A percentile compares a stretch with the other conserved stretches of the same genome.
phyloP scores from a whole-genome alignment of 257 asterid genomes.

The Cinchona pubescens region DNA sequence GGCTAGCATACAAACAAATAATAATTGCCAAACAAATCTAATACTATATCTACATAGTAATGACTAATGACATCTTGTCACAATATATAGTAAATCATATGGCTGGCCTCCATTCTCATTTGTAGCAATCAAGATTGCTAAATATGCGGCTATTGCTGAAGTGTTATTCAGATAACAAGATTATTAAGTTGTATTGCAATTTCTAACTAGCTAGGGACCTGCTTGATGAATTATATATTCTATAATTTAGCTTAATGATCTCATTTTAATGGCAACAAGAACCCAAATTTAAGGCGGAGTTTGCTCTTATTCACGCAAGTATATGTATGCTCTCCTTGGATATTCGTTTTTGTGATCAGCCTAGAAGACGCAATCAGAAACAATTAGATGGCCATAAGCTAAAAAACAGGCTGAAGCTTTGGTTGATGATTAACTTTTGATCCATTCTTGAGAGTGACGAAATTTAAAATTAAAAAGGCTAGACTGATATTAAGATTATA shows the following conservation, averaged over 20 bases:
- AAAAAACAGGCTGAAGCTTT: neutral
- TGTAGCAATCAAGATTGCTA: conserved; percentile 10
- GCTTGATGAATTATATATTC: neutral
- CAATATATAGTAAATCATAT: neutral
- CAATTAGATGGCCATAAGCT: neutral
- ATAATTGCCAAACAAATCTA: conserved; percentile 11
- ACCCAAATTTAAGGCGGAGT: conserved; percentile 17
- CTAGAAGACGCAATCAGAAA: neutral
- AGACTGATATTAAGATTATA: too few relatives aligned
- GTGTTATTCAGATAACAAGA: neutral
- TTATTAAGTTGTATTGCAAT: neutral
- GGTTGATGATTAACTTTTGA: neutral
- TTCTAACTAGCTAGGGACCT: neutral
- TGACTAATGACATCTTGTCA: conserved; percentile 25
- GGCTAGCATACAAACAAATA: conserved; percentile 12
- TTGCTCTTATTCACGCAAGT: neutral
- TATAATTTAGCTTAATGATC: neutral
- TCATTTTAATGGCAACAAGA: conserved; percentile 5
- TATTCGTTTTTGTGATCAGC: neutral
- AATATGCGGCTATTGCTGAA: conserved; percentile 14
- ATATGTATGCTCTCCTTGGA: neutral
- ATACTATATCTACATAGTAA: conserved; percentile 5
- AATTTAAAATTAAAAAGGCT: neutral
- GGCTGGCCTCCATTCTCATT: conserved; percentile 10
- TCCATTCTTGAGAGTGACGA: neutral